Conservation (phyloP, 2,329 filamentous ascomycete genomes). For the Phaeosphaeria sp. region DNA sequence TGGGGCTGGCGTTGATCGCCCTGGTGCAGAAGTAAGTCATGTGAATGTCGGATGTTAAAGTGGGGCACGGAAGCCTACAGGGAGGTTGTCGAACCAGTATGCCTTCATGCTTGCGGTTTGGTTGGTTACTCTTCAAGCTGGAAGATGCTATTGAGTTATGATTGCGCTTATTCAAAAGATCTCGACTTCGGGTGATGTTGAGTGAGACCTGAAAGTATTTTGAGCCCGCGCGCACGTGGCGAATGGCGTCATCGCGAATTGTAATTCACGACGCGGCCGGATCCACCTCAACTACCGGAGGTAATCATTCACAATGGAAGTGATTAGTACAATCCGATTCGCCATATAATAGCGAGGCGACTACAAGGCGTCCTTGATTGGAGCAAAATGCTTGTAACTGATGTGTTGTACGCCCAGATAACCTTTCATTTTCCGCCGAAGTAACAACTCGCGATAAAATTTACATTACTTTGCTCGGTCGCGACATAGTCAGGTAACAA, state of each 20-base stretch:
- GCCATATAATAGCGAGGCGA: too few species aligned
- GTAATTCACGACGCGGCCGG: not conserved
- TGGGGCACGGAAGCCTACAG: conserved; percentile 50
- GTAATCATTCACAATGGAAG: too few species aligned
- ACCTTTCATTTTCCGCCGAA: too few species aligned
- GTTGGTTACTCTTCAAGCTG: not conserved
- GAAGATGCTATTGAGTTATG: not conserved
- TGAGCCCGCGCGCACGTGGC: conserved; percentile 29
- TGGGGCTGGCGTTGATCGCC: conserved; percentile 93
- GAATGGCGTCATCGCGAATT: conserved; percentile 26
- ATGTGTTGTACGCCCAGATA: too few species aligned
- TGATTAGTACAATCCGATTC: too few species aligned
- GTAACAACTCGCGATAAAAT: too few species aligned
- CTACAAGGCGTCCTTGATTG: too few species aligned
- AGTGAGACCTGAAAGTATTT: conserved; percentile 20
- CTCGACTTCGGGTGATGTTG: conserved; percentile 8
- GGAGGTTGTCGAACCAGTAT: conserved; percentile 73
- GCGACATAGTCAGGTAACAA: not conserved
- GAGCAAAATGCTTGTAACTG: too few species aligned
- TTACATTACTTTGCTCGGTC: not conserved
- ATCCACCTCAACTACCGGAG: not conserved
- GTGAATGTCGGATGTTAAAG: conserved; percentile 6
- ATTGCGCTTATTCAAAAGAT: not conserved
- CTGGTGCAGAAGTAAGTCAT: conserved; percentile 54
- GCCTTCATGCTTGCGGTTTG: conserved; percentile 64